Evolutionary conservation across 164 flowering plant species (phyloP).

Genomic region (Platanus orientalis): DNA sequence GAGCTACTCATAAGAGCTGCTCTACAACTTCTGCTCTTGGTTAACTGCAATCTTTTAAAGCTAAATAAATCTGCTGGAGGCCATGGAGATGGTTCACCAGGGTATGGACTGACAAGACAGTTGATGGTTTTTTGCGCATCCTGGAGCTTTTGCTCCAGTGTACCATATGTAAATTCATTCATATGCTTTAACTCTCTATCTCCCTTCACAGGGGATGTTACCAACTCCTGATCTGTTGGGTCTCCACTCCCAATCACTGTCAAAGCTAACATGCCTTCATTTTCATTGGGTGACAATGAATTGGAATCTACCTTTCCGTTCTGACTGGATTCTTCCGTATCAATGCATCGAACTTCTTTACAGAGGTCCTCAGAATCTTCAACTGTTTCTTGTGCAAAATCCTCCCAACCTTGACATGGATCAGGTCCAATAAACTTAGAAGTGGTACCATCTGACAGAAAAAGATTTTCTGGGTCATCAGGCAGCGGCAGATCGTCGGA

Average conservation of each 20-base stretch:
- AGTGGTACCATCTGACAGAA: constrained; percentile 35
- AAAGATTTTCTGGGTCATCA: constrained; percentile 35
- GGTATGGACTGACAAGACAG: constrained; percentile 25
- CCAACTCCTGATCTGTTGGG: constrained; percentile 17
- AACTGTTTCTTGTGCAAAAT: constrained; percentile 17
- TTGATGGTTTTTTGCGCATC: constrained; percentile 37
- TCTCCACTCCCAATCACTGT: constrained; percentile 16
- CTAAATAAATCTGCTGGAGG: constrained; percentile 17
- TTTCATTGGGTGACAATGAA: constrained; percentile 19
- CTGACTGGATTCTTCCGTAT: constrained; percentile 32
- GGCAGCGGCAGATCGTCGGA: constrained; percentile 18
- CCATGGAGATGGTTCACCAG: constrained; percentile 34
- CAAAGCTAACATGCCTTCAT: constrained; percentile 21
- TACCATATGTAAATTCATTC: constrained; percentile 15
- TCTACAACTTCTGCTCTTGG: constrained; percentile 61
- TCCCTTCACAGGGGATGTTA: constrained; percentile 17
- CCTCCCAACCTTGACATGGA: constrained; percentile 39
- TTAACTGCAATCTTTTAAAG: constrained; percentile 23
- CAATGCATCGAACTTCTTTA: constrained; percentile 71
- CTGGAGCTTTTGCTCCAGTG: constrained; percentile 32
- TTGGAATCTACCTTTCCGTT: constrained; percentile 14
- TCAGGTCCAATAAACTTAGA: constrained; percentile 39
- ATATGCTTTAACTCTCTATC: constrained; percentile 11
- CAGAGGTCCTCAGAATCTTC: constrained; percentile 43
- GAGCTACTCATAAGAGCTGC: constrained; percentile 26